Percentiles rank a stretch among this genome's conserved stretches.
Conservation (phyloP, 2,329 filamentous ascomycete genomes). For the Fusarium odoratissimum region DNA sequence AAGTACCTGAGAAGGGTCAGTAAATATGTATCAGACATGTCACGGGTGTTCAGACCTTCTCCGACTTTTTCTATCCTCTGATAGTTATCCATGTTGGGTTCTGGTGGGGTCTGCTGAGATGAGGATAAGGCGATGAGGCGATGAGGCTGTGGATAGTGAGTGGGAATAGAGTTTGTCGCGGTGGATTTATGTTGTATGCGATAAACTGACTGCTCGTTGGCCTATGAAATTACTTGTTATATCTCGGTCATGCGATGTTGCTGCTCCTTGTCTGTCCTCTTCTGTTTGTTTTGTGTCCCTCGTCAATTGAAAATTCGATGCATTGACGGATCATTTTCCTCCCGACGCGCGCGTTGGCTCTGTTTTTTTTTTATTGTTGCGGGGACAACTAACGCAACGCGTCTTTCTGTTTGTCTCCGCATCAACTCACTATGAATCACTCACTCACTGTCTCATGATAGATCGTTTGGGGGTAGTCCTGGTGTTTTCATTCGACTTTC, state of each 20-base stretch:
- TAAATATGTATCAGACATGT: background rate
- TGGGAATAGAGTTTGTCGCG: conserved; percentile 13
- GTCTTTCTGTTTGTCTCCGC: background rate
- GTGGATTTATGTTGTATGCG: background rate
- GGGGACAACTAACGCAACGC: conserved; percentile 23
- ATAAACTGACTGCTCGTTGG: background rate
- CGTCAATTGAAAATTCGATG: conserved; percentile 24
- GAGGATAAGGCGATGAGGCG: no score
- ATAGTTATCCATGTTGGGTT: conserved; percentile 84
- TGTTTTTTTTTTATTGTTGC: conserved; percentile 22
- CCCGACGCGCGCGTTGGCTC: conserved; percentile 27
- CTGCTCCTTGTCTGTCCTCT: background rate
- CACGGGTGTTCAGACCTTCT: conserved; percentile 70
- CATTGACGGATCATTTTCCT: conserved; percentile 32
- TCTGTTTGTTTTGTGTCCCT: conserved; percentile 16
- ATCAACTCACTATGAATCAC: background rate
- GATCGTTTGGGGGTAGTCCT: background rate
- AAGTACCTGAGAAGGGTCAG: conserved; percentile 73
- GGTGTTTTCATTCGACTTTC: background rate
- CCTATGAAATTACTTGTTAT: background rate
- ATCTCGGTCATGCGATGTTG: background rate
- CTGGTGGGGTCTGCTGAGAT: conserved; percentile 5
- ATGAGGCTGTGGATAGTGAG: conserved; percentile 1
- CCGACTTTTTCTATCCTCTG: conserved; percentile 97
- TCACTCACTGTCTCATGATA: no score